phyloP scores from a whole-genome alignment of 352 stramenopile genomes.

The Globisporangium irregulare region DNA sequence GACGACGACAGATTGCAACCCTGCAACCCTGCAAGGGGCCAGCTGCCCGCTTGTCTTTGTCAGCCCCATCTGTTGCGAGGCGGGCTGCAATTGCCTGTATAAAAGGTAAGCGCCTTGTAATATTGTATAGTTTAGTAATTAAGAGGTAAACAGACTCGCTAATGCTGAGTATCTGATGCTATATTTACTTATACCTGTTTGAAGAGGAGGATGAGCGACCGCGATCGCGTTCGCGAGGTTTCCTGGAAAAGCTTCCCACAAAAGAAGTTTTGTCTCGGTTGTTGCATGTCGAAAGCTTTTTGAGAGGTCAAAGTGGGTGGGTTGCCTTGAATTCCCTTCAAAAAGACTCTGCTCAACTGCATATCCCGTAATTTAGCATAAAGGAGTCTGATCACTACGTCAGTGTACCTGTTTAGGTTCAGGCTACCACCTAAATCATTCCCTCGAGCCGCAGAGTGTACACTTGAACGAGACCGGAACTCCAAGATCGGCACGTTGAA shows the following conservation, averaged over 20 bases:
- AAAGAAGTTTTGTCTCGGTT: neutral
- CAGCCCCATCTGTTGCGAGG: neutral
- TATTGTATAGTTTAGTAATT: neutral
- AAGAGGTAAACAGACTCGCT: neutral
- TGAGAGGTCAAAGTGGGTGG: neutral
- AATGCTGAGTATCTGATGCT: neutral
- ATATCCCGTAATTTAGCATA: neutral
- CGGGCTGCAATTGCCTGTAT: neutral
- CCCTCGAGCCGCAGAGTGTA: neutral
- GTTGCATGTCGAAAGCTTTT: neutral
- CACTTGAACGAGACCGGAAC: neutral
- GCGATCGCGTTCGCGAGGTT: conserved; percentile 3
- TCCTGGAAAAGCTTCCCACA: neutral
- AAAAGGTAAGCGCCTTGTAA: neutral
- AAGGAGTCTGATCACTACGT: neutral
- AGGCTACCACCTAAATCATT: neutral
- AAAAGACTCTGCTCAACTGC: neutral
- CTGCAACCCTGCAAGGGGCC: neutral
- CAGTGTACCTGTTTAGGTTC: neutral
- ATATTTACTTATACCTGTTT: neutral
- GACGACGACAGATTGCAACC: neutral
- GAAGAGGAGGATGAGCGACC: neutral
- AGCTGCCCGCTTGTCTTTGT: neutral
- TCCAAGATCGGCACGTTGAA: neutral
- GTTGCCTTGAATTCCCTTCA: neutral